Evolutionary conservation across 768 basidiomycete genomes (phyloP), one percentile per base, ranked within the genome.

Genomic region (Mrakia frigida): DNA sequence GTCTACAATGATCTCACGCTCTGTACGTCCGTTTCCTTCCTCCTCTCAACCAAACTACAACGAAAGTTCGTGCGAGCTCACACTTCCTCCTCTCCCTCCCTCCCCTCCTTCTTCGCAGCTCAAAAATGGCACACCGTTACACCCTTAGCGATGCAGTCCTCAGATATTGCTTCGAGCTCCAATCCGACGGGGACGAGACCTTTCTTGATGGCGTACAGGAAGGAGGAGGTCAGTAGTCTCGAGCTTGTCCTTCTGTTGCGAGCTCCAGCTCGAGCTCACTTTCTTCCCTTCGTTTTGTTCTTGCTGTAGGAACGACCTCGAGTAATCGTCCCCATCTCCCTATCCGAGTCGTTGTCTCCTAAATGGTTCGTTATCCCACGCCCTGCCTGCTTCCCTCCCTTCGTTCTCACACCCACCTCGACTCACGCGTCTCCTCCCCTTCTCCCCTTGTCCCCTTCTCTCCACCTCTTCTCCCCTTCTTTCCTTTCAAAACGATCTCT

Each of bases 91-190:
- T 39, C 16, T 1, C 18, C 11, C n/a, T 18, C 75, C 4, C 25
- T 11, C 18, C 4, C 37, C 31, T 28, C 35, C 37, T 60, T 61
- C 28, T 28, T 41, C 28, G 2, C 56, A 77, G 76, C 76, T 43
- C 76, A 77, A 46, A 77, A 77, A 69, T 77, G 76, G 76, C 39
- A 39, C 33, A 33, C 53, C 11, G 76, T 77, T 21, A 61, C 73
- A 13, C 75, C 75, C 0, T 23, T 65, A 41, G 25, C 37, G 23
- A 50, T 75, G 21, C 35, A 61, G 1, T 43, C 52, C 14, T 18
- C 74, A 3, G 46, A 43, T 13, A 23, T 56, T n/a, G 33, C 61
- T 5, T 46, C 74, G 7, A 31, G n/a, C 16, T 21, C 53, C 13
- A n/a, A 16, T 21, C 25, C 35, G 39, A 10, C 13, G 2, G 56